phyloP scores from a whole-genome alignment of 805 yeast species.

The Saturnispora hagleri region DNA sequence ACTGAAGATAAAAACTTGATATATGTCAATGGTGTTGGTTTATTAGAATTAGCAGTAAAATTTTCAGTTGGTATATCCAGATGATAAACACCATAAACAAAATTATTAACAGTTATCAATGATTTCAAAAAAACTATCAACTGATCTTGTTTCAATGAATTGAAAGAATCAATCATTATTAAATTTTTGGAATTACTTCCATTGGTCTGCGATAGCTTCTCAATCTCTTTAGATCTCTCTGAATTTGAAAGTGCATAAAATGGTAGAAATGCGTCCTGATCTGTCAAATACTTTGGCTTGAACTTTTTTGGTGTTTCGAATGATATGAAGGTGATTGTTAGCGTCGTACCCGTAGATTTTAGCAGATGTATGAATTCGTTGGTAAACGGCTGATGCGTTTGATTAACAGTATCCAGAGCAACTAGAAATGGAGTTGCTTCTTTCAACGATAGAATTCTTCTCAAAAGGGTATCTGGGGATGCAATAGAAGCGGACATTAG shows the following conservation, averaged over 20 bases:
- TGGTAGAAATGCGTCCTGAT: conserved; percentile 36
- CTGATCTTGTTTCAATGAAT: conserved; percentile 38
- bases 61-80: conserved; percentile 26
- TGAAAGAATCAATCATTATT: conserved; percentile 60
- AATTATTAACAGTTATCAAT: conserved; percentile 33
- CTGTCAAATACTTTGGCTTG: conserved; percentile 34
- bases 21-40: conserved; percentile 18
- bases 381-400: conserved; percentile 50
- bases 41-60: conserved; percentile 2
- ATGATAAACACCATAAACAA: conserved; percentile 42
- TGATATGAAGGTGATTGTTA: conserved; percentile 45
- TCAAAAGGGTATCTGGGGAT: conserved; percentile 45
- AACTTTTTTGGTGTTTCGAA: conserved; percentile 47
- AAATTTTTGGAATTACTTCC: conserved; percentile 19
- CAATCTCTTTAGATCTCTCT: background rate
- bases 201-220: conserved; percentile 1
- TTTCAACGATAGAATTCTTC: conserved; percentile 56
- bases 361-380: conserved; percentile 45
- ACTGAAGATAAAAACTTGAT: conserved; percentile 68
- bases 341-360: conserved; percentile 17
- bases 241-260: conserved; percentile 27
- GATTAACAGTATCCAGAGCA: conserved; percentile 59
- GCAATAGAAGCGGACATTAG: conserved; percentile 24
- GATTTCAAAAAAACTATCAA: conserved; percentile 30
- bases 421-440: conserved; percentile 71